A percentile compares a stretch with the other conserved stretches of the same genome.
Evolutionary conservation across 2,329 filamentous ascomycete genomes (phyloP).

Genomic region (Penicillium vulpinum): DNA sequence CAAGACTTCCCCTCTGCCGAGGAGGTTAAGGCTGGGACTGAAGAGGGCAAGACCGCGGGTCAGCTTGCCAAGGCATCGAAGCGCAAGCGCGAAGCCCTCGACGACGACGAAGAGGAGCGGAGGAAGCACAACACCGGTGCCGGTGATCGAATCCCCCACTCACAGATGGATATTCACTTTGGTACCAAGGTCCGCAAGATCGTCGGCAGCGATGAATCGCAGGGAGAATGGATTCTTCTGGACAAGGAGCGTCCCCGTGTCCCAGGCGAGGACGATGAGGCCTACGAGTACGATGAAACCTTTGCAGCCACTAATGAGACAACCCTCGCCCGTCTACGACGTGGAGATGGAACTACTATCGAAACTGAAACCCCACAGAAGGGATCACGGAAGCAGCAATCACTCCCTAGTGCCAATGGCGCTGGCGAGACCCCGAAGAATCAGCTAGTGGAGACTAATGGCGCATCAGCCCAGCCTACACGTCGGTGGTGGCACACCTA

Average conservation of each 20-base stretch:
- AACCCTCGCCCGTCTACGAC: constrained; percentile 34
- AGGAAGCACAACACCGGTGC: constrained; percentile 55
- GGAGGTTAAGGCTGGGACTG: constrained; percentile 26
- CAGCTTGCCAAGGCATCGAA: constrained; percentile 35
- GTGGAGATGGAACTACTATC: constrained; percentile 21
- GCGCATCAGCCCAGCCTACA: constrained; percentile 28
- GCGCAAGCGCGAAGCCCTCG: constrained; percentile 44
- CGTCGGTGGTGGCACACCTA: constrained; percentile 72
- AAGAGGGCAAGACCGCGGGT: constrained; percentile 24
- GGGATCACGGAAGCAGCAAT: constrained; percentile 15
- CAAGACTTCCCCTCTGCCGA: constrained; percentile 60
- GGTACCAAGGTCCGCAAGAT: constrained; percentile 53
- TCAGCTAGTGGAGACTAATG: constrained; percentile 24
- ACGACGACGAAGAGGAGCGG: constrained; percentile 44
- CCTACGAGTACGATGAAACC: constrained; percentile 35
- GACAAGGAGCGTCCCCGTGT: constrained; percentile 30
- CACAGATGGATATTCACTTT: constrained; percentile 45
- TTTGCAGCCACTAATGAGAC: constrained; percentile 33
- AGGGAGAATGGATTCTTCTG: constrained; percentile 37
- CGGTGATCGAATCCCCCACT: constrained; percentile 53
- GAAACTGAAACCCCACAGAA: constrained; percentile 27
- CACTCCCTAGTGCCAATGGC: constrained; percentile 18
- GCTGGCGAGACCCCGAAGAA: constrained; percentile 26
- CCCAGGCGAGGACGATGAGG: constrained; percentile 34
- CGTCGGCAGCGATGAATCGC: constrained; percentile 40